Percentiles rank a stretch among this genome's conserved stretches.
Conservation (phyloP, 2,329 filamentous ascomycete species). For the Zelopaecilomyces penicillatus region DNA sequence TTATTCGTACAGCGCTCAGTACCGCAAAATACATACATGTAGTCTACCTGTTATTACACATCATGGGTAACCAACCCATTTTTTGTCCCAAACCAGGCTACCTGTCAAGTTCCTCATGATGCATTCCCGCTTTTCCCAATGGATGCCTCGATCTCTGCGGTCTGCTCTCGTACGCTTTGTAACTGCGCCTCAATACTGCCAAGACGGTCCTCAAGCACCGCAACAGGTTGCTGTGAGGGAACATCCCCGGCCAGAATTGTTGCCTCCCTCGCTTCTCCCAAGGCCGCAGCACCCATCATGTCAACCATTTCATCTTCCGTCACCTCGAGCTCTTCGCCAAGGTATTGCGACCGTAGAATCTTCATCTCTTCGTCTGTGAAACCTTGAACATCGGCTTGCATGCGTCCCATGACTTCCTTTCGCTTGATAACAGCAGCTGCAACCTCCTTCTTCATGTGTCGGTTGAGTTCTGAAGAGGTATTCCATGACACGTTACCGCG, state of each 20-base stretch:
- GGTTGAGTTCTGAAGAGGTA: slow-evolving; percentile 35
- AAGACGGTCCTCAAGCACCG: slow-evolving; percentile 1
- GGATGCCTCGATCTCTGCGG: slow-evolving; percentile 16
- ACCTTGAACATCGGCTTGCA: slow-evolving; percentile 25
- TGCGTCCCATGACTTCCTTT: slow-evolving; percentile 28
- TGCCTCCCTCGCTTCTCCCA: slow-evolving; percentile 4
- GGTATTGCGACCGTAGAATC: slow-evolving; percentile 20
- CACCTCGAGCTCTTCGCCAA: slow-evolving; percentile 19
- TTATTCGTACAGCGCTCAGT: too few relatives aligned
- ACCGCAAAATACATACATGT: too few relatives aligned
- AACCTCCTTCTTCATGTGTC: slow-evolving; percentile 28
- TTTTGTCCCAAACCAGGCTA: neutral
- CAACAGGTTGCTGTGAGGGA: neutral
- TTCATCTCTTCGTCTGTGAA: slow-evolving; percentile 31
- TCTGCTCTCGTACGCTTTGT: slow-evolving; percentile 7
- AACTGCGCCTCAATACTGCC: slow-evolving; percentile 14
- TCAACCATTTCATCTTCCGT: slow-evolving; percentile 30
- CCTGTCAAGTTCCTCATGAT: too few relatives aligned
- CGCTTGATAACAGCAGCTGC: slow-evolving; percentile 21
- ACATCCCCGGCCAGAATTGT: slow-evolving; percentile 1
- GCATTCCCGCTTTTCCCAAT: slow-evolving; percentile 11
- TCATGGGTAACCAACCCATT: neutral
- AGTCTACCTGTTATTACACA: too few relatives aligned
- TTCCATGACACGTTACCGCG: slow-evolving; percentile 56
- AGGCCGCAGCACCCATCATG: slow-evolving; percentile 17